These are phyloP conservation scores for Castanopsis chinensis DNA, from an alignment of 306 rosid species.

Conservation along the genomic window DNA sequence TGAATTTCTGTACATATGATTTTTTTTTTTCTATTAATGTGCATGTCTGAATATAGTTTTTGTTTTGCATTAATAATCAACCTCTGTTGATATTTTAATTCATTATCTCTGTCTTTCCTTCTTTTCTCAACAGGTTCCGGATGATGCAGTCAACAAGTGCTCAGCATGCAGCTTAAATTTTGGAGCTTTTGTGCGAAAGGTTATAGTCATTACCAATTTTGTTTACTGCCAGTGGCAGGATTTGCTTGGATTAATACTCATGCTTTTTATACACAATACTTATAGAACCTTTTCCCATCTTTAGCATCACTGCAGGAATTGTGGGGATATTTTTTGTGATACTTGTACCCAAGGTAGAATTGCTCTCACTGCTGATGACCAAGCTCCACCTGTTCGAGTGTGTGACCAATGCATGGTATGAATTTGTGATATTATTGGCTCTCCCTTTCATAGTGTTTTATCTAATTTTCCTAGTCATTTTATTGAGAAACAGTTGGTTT, in stretches of 20 bases:
- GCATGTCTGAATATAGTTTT: no score
- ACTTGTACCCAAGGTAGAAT: constrained; percentile 90
- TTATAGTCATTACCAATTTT: not conserved
- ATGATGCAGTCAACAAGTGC: constrained; percentile 90
- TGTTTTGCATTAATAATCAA: no score
- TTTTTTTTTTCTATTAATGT: no score
- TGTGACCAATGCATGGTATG: constrained; percentile 97
- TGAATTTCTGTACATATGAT: no score
- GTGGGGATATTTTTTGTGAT: constrained; percentile 97
- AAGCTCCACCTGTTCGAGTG: constrained; percentile 85
- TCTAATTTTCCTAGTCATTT: no score
- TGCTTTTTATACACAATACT: not conserved
- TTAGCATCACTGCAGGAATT: constrained; percentile 97
- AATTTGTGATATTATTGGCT: not conserved
- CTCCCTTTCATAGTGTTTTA: not conserved
- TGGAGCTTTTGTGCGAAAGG: constrained; percentile 75
- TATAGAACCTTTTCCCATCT: not conserved
- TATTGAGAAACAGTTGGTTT: no score
- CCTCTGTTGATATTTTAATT: not conserved
- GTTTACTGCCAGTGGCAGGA: no score
- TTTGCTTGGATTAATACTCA: not conserved
- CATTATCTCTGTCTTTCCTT: constrained; percentile 6
- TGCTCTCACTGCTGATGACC: constrained; percentile 82
- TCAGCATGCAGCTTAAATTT: constrained; percentile 73
- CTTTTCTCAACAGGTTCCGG: constrained; percentile 61